phyloP scores from a whole-genome alignment of 108 stramenopile genomes.

The Nitzschia inconspicua region DNA sequence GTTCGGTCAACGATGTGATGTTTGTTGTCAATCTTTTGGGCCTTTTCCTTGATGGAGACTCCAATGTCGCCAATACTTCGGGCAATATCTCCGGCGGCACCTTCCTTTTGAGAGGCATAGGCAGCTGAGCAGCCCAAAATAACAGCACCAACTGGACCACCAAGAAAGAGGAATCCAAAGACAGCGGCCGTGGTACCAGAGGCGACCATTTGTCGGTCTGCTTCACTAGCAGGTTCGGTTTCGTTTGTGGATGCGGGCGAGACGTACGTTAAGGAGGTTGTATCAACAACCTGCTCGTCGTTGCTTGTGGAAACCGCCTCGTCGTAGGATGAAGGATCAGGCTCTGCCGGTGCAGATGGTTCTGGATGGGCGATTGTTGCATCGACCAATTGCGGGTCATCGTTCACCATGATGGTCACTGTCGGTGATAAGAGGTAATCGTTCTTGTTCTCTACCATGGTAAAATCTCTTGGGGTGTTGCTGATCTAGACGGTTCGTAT shows the following conservation, averaged over 20 bases:
- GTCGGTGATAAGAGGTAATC: too few relatives aligned
- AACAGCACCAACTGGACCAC: constrained; percentile 26
- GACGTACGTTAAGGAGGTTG: too few relatives aligned
- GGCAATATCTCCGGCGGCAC: constrained; percentile 32
- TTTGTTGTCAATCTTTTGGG: constrained; percentile 44
- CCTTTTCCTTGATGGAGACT: constrained; percentile 26
- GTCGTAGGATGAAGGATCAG: too few relatives aligned
- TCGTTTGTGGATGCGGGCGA: too few relatives aligned
- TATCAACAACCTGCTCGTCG: background rate
- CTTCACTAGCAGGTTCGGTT: too few relatives aligned
- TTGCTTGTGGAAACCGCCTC: too few relatives aligned
- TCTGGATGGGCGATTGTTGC: background rate
- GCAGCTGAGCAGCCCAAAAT: constrained; percentile 20
- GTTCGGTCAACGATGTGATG: constrained; percentile 54
- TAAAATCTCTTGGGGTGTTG: too few relatives aligned
- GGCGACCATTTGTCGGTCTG: constrained; percentile 18
- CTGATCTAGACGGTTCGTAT: too few relatives aligned
- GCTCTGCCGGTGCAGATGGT: background rate
- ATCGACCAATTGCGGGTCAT: too few relatives aligned
- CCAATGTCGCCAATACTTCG: constrained; percentile 42
- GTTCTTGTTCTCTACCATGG: too few relatives aligned
- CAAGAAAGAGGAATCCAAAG: constrained; percentile 28
- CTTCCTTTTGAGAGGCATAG: constrained; percentile 29
- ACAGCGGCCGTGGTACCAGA: constrained; percentile 28
- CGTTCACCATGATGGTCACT: too few relatives aligned